These are phyloP conservation scores for Arxiozyma slooffiae DNA, from an alignment of 1,139 yeast species.

Conservation along the genomic window DNA sequence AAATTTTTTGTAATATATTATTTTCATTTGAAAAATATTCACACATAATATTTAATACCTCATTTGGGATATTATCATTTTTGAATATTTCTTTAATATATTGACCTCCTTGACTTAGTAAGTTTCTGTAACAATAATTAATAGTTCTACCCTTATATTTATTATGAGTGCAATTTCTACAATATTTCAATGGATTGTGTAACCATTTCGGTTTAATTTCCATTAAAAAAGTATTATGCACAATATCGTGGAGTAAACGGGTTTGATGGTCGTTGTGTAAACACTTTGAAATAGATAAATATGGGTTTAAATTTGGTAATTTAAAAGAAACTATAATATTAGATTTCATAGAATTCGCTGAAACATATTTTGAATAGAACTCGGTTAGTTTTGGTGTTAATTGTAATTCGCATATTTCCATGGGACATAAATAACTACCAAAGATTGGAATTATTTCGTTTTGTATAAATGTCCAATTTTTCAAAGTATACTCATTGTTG, in stretches of 20 bases:
- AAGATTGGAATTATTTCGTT: slow-evolving; percentile 10
- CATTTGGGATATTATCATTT: slow-evolving; percentile 8
- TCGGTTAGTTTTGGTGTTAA: slow-evolving; percentile 7
- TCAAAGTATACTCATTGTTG: slow-evolving; percentile 19
- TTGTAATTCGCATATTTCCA: slow-evolving; percentile 12
- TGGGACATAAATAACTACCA: slow-evolving; percentile 11
- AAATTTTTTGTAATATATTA: slow-evolving; percentile 17
- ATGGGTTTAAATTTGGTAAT: slow-evolving; percentile 16
- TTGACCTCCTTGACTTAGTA: slow-evolving; percentile 6
- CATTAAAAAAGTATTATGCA: slow-evolving; percentile 9
- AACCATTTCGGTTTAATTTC: slow-evolving; percentile 31
- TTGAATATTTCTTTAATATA: slow-evolving; percentile 10
- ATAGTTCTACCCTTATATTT: slow-evolving; percentile 15
- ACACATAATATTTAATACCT: slow-evolving; percentile 9
- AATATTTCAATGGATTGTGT: slow-evolving; percentile 13
- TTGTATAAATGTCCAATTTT: slow-evolving; percentile 16
- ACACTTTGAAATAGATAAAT: not conserved
- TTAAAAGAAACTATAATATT: slow-evolving; percentile 12
- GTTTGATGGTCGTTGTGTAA: slow-evolving; percentile 23
- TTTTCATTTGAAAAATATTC: slow-evolving; percentile 12
- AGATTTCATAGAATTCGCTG: not conserved
- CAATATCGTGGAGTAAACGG: slow-evolving; percentile 11
- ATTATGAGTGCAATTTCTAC: slow-evolving; percentile 29
- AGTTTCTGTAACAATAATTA: slow-evolving; percentile 18
- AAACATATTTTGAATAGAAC: not conserved